Base-by-base conservation (phyloP, 768 basidiomycete species). In the Rhodotorula sphaerocarpa region DNA sequence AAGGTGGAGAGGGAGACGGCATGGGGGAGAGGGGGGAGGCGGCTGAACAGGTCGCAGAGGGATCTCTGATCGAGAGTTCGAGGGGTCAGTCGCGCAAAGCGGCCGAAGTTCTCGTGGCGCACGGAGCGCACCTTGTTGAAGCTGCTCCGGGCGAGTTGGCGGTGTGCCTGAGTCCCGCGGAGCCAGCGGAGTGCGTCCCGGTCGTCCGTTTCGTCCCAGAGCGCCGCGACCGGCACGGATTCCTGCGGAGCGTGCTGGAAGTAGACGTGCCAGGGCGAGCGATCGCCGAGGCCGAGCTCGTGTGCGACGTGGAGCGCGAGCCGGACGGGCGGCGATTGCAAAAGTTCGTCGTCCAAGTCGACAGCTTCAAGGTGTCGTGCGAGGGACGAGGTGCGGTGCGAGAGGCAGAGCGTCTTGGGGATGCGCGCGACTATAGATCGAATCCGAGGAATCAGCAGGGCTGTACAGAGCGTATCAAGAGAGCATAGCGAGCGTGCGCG, bases 231-330 rank as follows among this genome's bases (percentile, higher is more conserved):
- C 11, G 65, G 59, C 5, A 76, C 66, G 7, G 60, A 59, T 3
- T 2, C 27, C 11, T 72, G 64, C 1, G 78, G 78, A 30, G 77
- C 57, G 11, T 67, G 67, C 50, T 75, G 75, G 7, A 79, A 59
- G 61, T 77, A 79, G 20, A 73, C 75, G 23, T 58, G 72, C 69
- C 74, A 78, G 28, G 54, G 50, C 10, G 76, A 77, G 27, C 45
- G n/a, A 0, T 25, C 10, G 0, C 73, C 74, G 20, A 73, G 59
- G 1, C 70, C 63, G 18, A 75, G 58, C 61, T 78, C 78, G 60
- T 74, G 72, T 3, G 77, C 65, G 28, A 77, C 65, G 21, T 72
- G 71, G 5, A 75, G 47, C 5, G 75, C 61, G 21, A 78, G 70
- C 14, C 66, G 69, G n/a, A 75, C 61, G 25, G 75, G 66, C 6